Conservation (phyloP, 768 basidiomycete species). For the Clitopilus passeckerianus region DNA sequence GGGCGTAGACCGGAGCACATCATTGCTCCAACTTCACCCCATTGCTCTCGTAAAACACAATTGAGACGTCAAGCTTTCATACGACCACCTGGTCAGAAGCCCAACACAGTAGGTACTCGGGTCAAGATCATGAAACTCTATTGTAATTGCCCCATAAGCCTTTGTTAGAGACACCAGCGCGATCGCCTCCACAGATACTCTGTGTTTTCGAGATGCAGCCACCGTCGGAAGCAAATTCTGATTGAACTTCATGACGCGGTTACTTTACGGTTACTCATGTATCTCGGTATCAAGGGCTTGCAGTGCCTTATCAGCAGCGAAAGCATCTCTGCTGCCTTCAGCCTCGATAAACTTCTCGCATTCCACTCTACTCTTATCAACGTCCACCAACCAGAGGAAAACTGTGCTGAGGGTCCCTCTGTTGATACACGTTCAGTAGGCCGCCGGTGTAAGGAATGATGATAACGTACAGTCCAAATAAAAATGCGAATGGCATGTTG, state of each 20-base stretch:
- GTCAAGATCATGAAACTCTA: background rate
- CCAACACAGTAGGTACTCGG: background rate
- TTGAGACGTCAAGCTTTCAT: background rate
- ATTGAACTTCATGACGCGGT: background rate
- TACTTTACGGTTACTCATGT: background rate
- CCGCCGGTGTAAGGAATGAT: background rate
- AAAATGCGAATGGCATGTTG: slow-evolving; percentile 73
- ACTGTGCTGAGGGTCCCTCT: slow-evolving; percentile 50
- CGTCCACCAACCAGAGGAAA: slow-evolving; percentile 60
- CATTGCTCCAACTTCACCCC: background rate
- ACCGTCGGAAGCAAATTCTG: background rate
- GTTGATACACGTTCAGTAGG: slow-evolving; percentile 1
- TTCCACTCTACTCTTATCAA: slow-evolving; percentile 58
- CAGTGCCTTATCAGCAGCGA: background rate
- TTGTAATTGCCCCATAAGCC: background rate
- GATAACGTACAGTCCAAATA: slow-evolving; percentile 57
- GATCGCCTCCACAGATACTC: too few relatives aligned
- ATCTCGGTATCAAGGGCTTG: background rate
- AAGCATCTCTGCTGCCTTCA: slow-evolving; percentile 24
- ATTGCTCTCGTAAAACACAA: background rate
- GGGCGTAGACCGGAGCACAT: background rate
- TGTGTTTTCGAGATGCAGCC: background rate
- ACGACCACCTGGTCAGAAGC: background rate
- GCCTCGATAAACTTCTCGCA: slow-evolving; percentile 59
- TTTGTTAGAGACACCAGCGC: background rate